A percentile compares a stretch with the other conserved stretches of the same genome.
Conservation (phyloP, 2,329 filamentous ascomycete genomes). For the Verticillium tricorpus region DNA sequence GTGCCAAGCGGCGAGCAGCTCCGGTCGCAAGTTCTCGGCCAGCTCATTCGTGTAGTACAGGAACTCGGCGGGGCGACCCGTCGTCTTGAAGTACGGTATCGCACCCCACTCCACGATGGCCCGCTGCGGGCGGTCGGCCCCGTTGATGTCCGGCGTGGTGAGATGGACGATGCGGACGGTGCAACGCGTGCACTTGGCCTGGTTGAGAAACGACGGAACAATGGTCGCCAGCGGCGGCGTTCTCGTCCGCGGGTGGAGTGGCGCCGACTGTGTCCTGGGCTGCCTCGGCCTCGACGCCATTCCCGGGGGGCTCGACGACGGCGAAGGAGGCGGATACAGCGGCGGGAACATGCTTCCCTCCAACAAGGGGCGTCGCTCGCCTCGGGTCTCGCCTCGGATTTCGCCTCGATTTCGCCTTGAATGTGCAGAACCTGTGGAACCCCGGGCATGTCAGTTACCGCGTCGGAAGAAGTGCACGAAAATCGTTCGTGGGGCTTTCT, state of each 20-base stretch:
- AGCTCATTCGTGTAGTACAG: constrained; percentile 11
- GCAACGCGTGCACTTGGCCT: constrained; percentile 11
- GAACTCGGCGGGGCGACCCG: constrained; percentile 11
- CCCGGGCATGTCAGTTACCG: background rate
- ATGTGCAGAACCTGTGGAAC: background rate
- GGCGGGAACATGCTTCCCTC: background rate
- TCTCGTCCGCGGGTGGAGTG: constrained; percentile 11
- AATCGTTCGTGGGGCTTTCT: too few species aligned
- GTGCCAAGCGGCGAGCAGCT: constrained; percentile 5
- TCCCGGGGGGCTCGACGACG: background rate
- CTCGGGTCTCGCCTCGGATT: too few species aligned
- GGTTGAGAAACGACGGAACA: constrained; percentile 9
- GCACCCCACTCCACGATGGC: constrained; percentile 13
- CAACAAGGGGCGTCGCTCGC: too few species aligned
- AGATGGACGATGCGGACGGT: constrained; percentile 12
- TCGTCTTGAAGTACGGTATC: constrained; percentile 12
- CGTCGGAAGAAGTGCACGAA: background rate
- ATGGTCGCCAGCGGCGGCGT: constrained; percentile 9
- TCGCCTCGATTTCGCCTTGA: background rate
- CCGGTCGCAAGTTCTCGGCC: constrained; percentile 9
- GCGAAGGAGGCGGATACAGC: background rate
- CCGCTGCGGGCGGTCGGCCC: constrained; percentile 1
- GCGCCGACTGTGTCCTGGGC: background rate
- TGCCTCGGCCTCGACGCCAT: background rate
- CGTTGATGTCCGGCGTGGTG: background rate